Percentiles rank a stretch among this genome's conserved stretches.
Evolutionary conservation across 108 stramenopile species (phyloP).

Genomic region (Schizochytrium sp.): DNA sequence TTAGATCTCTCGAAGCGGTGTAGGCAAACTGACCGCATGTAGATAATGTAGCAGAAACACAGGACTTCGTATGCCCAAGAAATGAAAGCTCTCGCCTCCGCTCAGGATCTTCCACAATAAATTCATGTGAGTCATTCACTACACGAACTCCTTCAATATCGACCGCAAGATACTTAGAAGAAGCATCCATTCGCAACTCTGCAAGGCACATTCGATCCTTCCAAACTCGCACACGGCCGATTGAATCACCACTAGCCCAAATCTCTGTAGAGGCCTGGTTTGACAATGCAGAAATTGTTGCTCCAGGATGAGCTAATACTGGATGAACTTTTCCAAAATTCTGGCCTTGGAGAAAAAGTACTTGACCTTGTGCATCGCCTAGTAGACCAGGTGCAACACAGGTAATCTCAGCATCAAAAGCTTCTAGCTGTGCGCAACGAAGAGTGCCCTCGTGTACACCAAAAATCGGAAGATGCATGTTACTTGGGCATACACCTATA

Average conservation of each 20-base stretch:
- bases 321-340: not conserved
- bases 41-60: not conserved
- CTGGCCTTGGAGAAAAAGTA: not conserved
- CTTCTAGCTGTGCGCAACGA: not conserved
- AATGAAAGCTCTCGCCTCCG: not conserved
- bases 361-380: not conserved
- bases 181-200: not conserved
- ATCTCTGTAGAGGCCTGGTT: not conserved
- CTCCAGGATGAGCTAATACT: not conserved
- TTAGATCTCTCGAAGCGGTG: not conserved
- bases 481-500: not conserved
- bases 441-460: constrained; percentile 19
- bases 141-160: not conserved
- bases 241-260: not conserved
- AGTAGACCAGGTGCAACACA: not conserved
- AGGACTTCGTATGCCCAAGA: not conserved
- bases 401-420: not conserved
- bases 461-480: not conserved
- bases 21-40: not conserved
- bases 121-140: not conserved
- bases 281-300: not conserved
- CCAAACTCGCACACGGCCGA: constrained; percentile 21
- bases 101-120: not conserved
- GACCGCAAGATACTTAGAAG: not conserved
- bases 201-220: not conserved